Percentiles rank a stretch among this genome's conserved stretches.
These are phyloP conservation scores for Cymbopogon citratus DNA, from an alignment of 176 grass and related monocot genomes.

Conservation along the genomic window DNA sequence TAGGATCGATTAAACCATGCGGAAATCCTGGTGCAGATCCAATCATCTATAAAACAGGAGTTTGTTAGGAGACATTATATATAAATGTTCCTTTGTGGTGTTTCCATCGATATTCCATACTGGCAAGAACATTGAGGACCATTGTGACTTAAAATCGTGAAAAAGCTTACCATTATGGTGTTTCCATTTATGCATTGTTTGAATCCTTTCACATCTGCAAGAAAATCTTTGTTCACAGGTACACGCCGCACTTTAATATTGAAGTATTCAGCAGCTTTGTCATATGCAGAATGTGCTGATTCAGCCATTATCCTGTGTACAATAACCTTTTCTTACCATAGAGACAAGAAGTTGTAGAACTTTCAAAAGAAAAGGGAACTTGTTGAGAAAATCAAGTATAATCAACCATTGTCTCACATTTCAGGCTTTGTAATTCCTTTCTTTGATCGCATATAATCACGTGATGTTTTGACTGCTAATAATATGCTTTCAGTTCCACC, in stretches of 20 bases:
- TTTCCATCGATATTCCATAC: not conserved
- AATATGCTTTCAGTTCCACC: conserved; percentile 97
- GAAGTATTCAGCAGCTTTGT: conserved; percentile 52
- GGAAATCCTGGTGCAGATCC: conserved; percentile 97
- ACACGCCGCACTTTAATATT: conserved; percentile 93
- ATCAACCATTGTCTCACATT: conserved; percentile 60
- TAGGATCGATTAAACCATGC: conserved; percentile 88
- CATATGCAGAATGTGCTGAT: conserved; percentile 59
- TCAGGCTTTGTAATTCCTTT: conserved; percentile 90
- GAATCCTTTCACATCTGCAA: conserved; percentile 95
- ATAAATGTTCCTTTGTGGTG: not conserved
- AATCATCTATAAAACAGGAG: conserved; percentile 59
- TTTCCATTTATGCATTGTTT: conserved; percentile 80
- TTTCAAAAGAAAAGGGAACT: not conserved
- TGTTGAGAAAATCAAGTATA: conserved; percentile 9
- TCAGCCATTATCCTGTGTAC: conserved; percentile 82
- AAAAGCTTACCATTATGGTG: conserved; percentile 78
- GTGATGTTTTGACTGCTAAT: conserved; percentile 89
- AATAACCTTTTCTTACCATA: conserved; percentile 14
- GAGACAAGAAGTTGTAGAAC: not conserved
- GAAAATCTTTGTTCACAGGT: conserved; percentile 92
- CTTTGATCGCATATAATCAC: conserved; percentile 88
- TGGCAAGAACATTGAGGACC: not conserved
- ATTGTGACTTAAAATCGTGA: not conserved
- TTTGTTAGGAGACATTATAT: conserved; percentile 22